A percentile compares a stretch with the other conserved stretches of the same genome.
Evolutionary conservation across 2,329 filamentous ascomycete genomes (phyloP).

Genomic region (Trichothecium sympodiale): DNA sequence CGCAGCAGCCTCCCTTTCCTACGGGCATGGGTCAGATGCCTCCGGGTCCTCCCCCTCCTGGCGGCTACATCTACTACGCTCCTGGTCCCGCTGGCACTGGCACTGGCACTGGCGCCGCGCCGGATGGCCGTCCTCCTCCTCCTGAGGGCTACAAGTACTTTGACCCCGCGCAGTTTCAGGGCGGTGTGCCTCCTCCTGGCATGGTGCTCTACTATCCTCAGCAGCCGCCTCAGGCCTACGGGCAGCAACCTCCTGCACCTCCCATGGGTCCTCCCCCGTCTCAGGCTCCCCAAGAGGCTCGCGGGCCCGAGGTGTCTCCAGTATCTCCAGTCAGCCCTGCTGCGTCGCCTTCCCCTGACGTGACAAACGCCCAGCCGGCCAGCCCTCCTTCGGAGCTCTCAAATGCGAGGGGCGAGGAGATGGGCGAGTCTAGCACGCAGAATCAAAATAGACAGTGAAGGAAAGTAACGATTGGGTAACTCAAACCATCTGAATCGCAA

Average conservation of each 20-base stretch:
- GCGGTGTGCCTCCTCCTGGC: constrained; percentile 1
- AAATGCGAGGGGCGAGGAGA: too few relatives aligned
- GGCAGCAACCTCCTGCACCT: not conserved
- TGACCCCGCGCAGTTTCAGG: not conserved
- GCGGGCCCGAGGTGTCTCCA: too few relatives aligned
- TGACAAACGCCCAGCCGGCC: too few relatives aligned
- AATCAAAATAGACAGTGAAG: too few relatives aligned
- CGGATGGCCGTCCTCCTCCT: not conserved
- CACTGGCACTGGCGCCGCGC: not conserved
- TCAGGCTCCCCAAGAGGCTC: not conserved
- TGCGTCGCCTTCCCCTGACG: too few relatives aligned
- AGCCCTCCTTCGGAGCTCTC: too few relatives aligned
- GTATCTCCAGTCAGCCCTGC: too few relatives aligned
- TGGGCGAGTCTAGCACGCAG: too few relatives aligned
- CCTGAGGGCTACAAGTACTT: constrained; percentile 1
- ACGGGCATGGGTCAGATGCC: constrained; percentile 2
- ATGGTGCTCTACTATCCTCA: constrained; percentile 6
- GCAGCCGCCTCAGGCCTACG: constrained; percentile 1
- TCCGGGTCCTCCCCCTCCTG: constrained; percentile 2
- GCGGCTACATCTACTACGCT: constrained; percentile 4
- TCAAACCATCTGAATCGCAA: too few relatives aligned
- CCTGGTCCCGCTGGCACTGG: not conserved
- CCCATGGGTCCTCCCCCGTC: not conserved
- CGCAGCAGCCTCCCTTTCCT: not conserved
- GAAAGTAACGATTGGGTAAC: too few relatives aligned